These are phyloP conservation scores for Cyberlindnera maclurae DNA, from an alignment of 805 yeast genomes.

Conservation along the genomic window DNA sequence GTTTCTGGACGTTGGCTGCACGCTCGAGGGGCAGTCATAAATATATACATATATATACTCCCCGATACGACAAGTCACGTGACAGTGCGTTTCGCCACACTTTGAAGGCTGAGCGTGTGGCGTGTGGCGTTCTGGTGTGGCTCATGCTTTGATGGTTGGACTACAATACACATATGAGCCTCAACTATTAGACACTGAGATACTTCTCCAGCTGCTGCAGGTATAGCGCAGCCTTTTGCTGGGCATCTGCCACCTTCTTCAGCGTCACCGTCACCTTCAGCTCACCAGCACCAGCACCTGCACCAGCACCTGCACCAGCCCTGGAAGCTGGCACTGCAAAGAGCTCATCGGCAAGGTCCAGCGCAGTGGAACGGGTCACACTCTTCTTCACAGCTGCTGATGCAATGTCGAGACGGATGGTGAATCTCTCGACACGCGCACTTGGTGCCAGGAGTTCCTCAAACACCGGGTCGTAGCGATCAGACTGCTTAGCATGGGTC, in stretches of 20 bases:
- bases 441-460: slow-evolving; percentile 50
- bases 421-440: slow-evolving; percentile 37
- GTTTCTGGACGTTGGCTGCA: background rate
- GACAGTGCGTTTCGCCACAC: too few relatives aligned
- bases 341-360: slow-evolving; percentile 24
- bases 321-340: slow-evolving; percentile 12
- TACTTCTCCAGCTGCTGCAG: slow-evolving; percentile 16
- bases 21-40: too few relatives aligned
- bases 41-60: too few relatives aligned
- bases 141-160: too few relatives aligned
- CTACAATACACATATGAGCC: too few relatives aligned
- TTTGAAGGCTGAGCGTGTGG: too few relatives aligned
- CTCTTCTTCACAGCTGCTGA: slow-evolving; percentile 8
- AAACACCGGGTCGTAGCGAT: slow-evolving; percentile 50
- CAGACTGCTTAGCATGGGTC: slow-evolving; percentile 32
- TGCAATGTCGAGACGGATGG: slow-evolving; percentile 26
- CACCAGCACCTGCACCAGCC: slow-evolving; percentile 8
- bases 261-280: slow-evolving; percentile 27
- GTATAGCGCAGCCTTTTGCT: slow-evolving; percentile 34
- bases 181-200: background rate
- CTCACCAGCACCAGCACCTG: slow-evolving; percentile 16
- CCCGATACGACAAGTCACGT: too few relatives aligned
- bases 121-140: too few relatives aligned
- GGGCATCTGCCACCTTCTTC: slow-evolving; percentile 37
- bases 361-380: slow-evolving; percentile 10